A percentile compares a stretch with the other conserved stretches of the same genome.
These are phyloP conservation scores for Scenedesmus sp. DNA, from an alignment of 163 green algal species.

Conservation along the genomic window DNA sequence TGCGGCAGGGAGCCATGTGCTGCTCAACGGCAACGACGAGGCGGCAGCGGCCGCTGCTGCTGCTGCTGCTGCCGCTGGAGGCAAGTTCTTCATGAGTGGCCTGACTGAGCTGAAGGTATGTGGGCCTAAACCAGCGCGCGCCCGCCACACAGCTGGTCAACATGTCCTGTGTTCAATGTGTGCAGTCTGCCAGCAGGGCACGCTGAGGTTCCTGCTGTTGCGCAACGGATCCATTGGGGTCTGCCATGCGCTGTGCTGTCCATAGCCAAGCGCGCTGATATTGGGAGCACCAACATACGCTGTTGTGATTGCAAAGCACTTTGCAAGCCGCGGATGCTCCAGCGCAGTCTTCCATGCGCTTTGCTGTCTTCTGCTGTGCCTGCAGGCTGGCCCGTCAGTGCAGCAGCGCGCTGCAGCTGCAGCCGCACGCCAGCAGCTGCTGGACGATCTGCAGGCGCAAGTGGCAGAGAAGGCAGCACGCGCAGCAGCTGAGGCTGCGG, in stretches of 20 bases:
- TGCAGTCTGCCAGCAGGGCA: no score
- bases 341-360: neutral
- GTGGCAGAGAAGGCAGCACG: constrained; percentile 50
- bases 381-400: constrained; percentile 57
- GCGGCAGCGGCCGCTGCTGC: neutral
- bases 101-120: constrained; percentile 56
- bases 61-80: neutral
- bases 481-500: constrained; percentile 13
- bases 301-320: no score
- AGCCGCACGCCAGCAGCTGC: constrained; percentile 55
- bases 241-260: no score
- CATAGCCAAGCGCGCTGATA: no score
- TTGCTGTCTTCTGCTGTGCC: neutral
- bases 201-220: no score
- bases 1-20: neutral
- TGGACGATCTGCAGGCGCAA: constrained; percentile 62
- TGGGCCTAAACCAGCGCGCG: no score
- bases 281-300: no score
- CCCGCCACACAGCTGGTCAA: no score
- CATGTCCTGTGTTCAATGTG: no score
- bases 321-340: no score
- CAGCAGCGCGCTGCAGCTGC: constrained; percentile 59
- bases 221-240: no score
- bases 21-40: neutral
- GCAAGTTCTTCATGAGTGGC: constrained; percentile 62